phyloP scores from a whole-genome alignment of 1,284 basidiomycete species.

The Puccinia novopanici region DNA sequence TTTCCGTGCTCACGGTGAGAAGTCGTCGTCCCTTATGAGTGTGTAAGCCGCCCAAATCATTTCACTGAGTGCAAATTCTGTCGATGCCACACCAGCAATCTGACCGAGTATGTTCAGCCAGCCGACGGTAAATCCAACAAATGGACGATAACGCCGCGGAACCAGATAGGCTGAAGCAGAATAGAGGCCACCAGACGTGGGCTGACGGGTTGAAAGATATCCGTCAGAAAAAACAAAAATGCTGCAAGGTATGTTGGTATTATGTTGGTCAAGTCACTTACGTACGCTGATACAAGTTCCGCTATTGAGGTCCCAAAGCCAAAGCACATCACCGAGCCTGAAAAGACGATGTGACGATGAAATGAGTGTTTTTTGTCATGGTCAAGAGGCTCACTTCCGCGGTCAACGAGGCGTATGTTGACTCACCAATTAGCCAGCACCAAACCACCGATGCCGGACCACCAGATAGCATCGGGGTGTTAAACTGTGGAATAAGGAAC shows the following conservation, averaged over 20 bases:
- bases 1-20: conserved; percentile 61
- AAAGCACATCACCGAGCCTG: conserved; percentile 72
- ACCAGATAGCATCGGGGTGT: conserved; percentile 73
- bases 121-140: conserved; percentile 60
- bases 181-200: conserved; percentile 77
- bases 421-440: conserved; percentile 67
- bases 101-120: conserved; percentile 83
- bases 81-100: conserved; percentile 78
- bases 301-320: conserved; percentile 74
- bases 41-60: conserved; percentile 79
- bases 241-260: background rate
- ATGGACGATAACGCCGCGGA: conserved; percentile 69
- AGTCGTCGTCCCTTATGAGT: conserved; percentile 56
- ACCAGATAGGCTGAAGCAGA: conserved; percentile 75
- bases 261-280: background rate
- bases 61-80: conserved; percentile 81
- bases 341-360: conserved; percentile 13
- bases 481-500: conserved; percentile 62
- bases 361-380: too few species aligned
- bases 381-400: background rate
- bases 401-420: conserved; percentile 55
- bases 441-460: conserved; percentile 78
- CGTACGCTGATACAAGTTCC: conserved; percentile 61
- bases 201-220: conserved; percentile 65
- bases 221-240: background rate